Conservation (phyloP, 805 yeast species). For the Candida dendrica region DNA sequence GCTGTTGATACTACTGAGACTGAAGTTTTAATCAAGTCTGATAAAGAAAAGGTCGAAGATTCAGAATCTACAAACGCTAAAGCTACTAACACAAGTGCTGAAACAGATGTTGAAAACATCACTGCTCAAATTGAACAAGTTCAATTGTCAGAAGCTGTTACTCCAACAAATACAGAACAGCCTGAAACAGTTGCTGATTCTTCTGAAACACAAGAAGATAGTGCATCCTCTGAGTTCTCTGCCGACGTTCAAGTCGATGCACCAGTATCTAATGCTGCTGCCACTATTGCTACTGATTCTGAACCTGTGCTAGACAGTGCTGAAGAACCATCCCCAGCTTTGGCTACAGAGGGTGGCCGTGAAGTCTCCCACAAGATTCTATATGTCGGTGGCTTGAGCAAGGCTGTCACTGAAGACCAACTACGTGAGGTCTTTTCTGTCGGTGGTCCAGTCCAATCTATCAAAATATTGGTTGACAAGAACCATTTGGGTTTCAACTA, state of each 20-base stretch:
- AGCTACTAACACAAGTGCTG: too few relatives aligned
- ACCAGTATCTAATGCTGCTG: neutral
- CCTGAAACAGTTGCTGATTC: neutral
- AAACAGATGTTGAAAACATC: too few relatives aligned
- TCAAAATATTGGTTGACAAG: conserved; percentile 71
- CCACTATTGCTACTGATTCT: neutral
- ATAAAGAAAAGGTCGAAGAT: too few relatives aligned
- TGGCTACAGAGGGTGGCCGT: conserved; percentile 75
- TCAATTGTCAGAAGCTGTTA: too few relatives aligned
- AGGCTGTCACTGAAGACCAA: conserved; percentile 54
- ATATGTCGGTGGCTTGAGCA: conserved; percentile 71
- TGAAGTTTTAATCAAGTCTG: neutral
- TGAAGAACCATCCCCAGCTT: conserved; percentile 43
- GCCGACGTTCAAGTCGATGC: neutral
- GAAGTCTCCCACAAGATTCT: conserved; percentile 66
- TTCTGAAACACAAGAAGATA: neutral
- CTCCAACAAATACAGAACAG: too few relatives aligned
- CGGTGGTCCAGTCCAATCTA: conserved; percentile 53
- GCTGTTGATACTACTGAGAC: neutral
- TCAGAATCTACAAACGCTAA: too few relatives aligned
- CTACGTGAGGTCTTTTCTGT: conserved; percentile 55
- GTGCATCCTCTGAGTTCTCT: neutral
- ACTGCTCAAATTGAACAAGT: too few relatives aligned
- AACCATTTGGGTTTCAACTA: conserved; percentile 68
- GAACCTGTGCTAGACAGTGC: conserved; percentile 2